Conservation (phyloP, 495 filamentous ascomycete species). For the Aspergillus haitiensis region DNA sequence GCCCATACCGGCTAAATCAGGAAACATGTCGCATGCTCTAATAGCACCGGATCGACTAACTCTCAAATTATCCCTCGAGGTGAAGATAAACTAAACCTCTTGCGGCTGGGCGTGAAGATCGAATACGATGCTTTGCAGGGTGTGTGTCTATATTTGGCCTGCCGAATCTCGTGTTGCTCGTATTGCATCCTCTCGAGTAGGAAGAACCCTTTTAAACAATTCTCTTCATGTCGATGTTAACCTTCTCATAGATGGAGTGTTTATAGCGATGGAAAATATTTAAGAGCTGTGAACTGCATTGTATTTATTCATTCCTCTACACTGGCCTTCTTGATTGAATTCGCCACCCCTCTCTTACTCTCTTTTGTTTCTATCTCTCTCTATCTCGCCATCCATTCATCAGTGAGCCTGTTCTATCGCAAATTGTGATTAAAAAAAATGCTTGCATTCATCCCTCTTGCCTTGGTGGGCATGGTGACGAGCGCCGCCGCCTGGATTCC, state of each 20-base stretch:
- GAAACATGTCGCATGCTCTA: not conserved
- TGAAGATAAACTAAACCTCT: not conserved
- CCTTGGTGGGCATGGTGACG: not conserved
- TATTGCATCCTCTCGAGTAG: not conserved
- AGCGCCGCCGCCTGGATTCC: not conserved
- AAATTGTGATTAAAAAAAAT: not conserved
- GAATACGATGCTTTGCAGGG: not conserved
- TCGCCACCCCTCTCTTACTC: no score
- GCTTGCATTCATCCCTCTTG: not conserved
- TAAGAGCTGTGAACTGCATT: no score
- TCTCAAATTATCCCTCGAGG: not conserved
- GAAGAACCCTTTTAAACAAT: not conserved
- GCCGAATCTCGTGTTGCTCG: slow-evolving; percentile 10
- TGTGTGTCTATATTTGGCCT: not conserved
- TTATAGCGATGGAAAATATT: no score
- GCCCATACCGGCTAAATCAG: no score
- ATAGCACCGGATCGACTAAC: not conserved
- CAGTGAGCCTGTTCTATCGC: not conserved
- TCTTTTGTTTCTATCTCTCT: not conserved
- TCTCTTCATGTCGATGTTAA: no score
- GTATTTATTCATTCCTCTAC: no score
- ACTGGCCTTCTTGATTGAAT: no score
- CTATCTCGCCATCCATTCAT: not conserved
- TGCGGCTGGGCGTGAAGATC: not conserved
- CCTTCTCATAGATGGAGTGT: no score